Evolutionary conservation across 2,329 filamentous ascomycete species (phyloP).

Genomic region (Colletotrichum chrysophilum): DNA sequence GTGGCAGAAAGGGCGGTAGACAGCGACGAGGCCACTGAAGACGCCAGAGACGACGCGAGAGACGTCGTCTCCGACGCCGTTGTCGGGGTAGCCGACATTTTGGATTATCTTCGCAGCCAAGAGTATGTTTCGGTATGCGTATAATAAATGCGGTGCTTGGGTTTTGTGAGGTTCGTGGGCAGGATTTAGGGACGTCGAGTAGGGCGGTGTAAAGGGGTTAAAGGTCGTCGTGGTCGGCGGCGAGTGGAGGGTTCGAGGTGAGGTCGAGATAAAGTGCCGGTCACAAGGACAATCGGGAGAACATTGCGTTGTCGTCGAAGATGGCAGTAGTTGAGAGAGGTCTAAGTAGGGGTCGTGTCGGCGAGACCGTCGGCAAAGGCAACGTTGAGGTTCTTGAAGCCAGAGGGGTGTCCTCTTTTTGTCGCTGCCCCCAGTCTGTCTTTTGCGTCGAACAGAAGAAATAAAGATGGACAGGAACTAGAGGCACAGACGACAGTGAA

Average conservation of each 20-base stretch:
- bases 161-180: background rate
- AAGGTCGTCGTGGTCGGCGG: background rate
- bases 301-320: background rate
- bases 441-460: background rate
- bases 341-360: background rate
- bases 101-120: background rate
- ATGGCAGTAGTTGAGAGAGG: background rate
- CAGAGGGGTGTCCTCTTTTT: background rate
- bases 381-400: background rate
- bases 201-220: background rate
- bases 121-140: background rate
- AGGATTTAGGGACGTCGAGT: background rate
- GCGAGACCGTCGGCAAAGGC: background rate
- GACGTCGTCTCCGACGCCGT: constrained; percentile 17
- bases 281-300: background rate
- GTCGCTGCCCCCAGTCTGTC: background rate
- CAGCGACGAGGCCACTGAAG: constrained; percentile 27
- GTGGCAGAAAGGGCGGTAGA: constrained; percentile 4
- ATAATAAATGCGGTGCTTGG: background rate
- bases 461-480: background rate
- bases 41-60: constrained; percentile 15
- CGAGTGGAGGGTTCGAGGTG: background rate
- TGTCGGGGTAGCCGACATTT: constrained; percentile 12
- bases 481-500: background rate
- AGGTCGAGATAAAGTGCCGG: background rate